Percentiles rank a stretch among this genome's conserved stretches.
Evolutionary conservation across 1,284 basidiomycete species (phyloP).

Genomic region (Ceratobasidium sp.): DNA sequence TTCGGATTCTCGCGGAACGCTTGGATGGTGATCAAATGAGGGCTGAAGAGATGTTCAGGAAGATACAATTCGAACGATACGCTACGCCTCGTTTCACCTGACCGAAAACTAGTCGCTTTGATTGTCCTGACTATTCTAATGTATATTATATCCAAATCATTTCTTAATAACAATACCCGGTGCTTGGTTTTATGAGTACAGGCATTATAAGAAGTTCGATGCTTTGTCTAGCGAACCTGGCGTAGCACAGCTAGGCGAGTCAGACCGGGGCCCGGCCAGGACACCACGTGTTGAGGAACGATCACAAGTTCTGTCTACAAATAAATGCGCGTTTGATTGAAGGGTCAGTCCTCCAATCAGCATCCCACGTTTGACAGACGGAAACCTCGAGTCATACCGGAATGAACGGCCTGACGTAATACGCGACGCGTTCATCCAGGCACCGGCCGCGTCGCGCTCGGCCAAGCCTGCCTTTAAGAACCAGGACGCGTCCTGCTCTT

Average conservation of each 20-base stretch:
- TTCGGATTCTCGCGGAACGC: conserved; percentile 52
- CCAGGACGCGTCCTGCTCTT: neutral
- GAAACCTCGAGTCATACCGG: neutral
- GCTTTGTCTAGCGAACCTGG: no score
- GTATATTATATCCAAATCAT: no score
- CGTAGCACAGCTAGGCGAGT: no score
- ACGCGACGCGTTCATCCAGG: conserved; percentile 13
- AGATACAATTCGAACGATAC: conserved; percentile 53
- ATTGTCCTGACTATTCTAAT: no score
- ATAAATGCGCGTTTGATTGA: no score
- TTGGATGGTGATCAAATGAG: conserved; percentile 46
- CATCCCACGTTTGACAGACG: neutral
- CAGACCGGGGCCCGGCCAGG: no score
- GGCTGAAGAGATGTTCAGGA: conserved; percentile 49
- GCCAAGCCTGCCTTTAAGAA: neutral
- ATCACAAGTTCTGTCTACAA: no score
- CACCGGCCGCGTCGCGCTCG: neutral
- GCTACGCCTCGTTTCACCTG: conserved; percentile 47
- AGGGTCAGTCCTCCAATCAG: neutral
- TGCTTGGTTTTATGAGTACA: no score
- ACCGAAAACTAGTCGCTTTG: no score
- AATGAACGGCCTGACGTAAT: neutral
- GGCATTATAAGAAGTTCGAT: no score
- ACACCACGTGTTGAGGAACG: no score
- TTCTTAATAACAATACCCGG: no score